These are phyloP conservation scores for Batrachochytrium dendrobatidis DNA, from an alignment of 371 early-diverging fungal genomes.

Conservation along the genomic window DNA sequence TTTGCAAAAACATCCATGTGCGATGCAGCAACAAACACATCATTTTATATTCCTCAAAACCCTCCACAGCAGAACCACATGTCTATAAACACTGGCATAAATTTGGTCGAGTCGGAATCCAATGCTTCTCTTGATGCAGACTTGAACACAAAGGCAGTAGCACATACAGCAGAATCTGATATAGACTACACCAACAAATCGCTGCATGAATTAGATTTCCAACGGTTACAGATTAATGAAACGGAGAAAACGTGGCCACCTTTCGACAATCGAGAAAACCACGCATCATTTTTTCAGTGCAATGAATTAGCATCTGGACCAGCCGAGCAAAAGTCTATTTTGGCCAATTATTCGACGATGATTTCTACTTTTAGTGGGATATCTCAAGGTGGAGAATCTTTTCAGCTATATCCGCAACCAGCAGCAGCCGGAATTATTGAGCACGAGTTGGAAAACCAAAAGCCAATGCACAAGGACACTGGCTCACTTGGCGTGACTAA, in stretches of 20 bases:
- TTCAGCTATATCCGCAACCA: background rate
- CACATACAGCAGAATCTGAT: background rate
- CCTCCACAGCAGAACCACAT: too few species aligned
- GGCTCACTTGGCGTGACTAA: background rate
- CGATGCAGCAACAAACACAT: constrained; percentile 1
- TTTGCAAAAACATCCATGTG: too few species aligned
- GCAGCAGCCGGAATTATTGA: background rate
- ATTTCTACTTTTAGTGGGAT: too few species aligned
- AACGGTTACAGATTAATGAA: too few species aligned
- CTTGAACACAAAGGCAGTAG: background rate
- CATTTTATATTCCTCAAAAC: too few species aligned
- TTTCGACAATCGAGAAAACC: too few species aligned
- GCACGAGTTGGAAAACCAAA: background rate
- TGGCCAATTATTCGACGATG: too few species aligned
- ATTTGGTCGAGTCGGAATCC: background rate
- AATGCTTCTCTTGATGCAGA: background rate
- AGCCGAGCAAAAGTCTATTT: background rate
- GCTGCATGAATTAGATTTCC: background rate
- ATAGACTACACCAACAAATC: background rate
- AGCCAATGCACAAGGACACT: background rate
- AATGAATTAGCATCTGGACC: too few species aligned
- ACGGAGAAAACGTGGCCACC: too few species aligned
- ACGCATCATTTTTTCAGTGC: too few species aligned
- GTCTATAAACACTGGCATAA: too few species aligned
- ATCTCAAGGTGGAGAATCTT: too few species aligned